Base-by-base conservation (phyloP, 1,284 basidiomycete genomes). In the Irpex sp. region DNA sequence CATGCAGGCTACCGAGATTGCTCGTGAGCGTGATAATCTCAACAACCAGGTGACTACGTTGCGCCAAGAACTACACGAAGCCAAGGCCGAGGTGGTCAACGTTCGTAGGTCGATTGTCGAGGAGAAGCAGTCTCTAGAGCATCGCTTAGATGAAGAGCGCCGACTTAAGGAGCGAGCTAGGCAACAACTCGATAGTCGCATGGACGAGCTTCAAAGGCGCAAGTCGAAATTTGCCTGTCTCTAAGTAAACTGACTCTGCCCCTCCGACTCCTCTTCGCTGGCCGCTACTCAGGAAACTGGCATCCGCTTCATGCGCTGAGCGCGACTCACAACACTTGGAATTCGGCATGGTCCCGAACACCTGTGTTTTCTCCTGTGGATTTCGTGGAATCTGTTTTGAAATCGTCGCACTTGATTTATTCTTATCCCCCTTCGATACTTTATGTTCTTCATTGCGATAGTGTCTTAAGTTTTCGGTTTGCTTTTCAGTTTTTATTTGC, bases 181-280 rank as follows among this genome's bases (percentile, higher is more conserved):
- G 60, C 86, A 88, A 62, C 92, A 94, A 74, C 84, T 96, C 26
- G 93, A 94, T 73, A 82, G 84, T 47, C 86, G 94, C 67, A 90
- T 94, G 88, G 91, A 93, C 62, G 93, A 94, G 70, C 78, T 94
- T 61, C 81, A 85, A 73, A 85, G 85, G 76, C 88, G 90, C 66
- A 93, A 92, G 79, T 93, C 91, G 66, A 93, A 93, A 78, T 93
- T 93, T 74, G 88, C 88, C 57, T 93, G 90, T 75, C 82, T 93
- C 75, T 92, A 78, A 80, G 75, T 62, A 36, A 15, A n/a, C 40
- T 55, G 55, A 31, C 8, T 21, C 55, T 15, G 8, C 55, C 13
- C 8, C 15, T 56, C 21, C 5, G 21, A 56, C 55, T 13, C 15
- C 55, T 34, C 21, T 26, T 34, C 55, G 55, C 55, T 38, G 55